Percentiles rank a stretch among this genome's conserved stretches.
These are phyloP conservation scores for Verticillium albo-atrum DNA, from an alignment of 2,329 filamentous ascomycete species.

Conservation along the genomic window DNA sequence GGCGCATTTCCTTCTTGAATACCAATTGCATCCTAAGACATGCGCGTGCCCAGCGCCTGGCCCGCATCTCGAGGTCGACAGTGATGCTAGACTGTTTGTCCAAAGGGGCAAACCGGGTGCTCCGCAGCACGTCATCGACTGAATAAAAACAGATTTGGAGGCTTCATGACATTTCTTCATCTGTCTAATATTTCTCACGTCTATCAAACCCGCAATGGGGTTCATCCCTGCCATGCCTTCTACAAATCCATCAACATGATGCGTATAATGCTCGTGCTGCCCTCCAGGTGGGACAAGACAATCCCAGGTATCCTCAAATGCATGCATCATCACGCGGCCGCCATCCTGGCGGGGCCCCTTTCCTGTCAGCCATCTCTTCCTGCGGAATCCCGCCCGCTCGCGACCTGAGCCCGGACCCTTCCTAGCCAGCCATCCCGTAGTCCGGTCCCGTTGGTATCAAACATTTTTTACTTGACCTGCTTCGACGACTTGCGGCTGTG, in stretches of 20 bases:
- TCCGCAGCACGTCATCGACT: too few species aligned
- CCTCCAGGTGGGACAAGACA: slow-evolving; percentile 5
- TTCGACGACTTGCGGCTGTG: slow-evolving; percentile 28
- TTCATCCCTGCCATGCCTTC: neutral
- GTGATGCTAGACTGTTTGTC: neutral
- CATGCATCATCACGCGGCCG: slow-evolving; percentile 4
- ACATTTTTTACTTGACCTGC: slow-evolving; percentile 17
- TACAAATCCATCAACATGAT: slow-evolving; percentile 8
- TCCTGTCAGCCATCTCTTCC: slow-evolving; percentile 2
- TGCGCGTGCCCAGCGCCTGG: neutral
- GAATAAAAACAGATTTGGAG: too few species aligned
- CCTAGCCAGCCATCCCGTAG: neutral
- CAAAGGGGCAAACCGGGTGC: too few species aligned
- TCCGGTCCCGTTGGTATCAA: neutral
- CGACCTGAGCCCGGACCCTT: neutral
- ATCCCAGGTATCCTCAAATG: slow-evolving; percentile 12
- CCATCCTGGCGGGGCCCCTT: neutral
- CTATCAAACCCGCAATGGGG: neutral
- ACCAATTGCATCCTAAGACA: neutral
- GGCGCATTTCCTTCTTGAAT: neutral
- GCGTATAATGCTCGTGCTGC: slow-evolving; percentile 6
- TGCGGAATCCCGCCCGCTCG: neutral
- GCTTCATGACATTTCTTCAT: neutral
- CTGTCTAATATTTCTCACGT: neutral
- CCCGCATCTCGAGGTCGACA: neutral